These are phyloP conservation scores for Aspergillus sp. DNA, from an alignment of 2,329 filamentous ascomycete genomes.

Conservation along the genomic window DNA sequence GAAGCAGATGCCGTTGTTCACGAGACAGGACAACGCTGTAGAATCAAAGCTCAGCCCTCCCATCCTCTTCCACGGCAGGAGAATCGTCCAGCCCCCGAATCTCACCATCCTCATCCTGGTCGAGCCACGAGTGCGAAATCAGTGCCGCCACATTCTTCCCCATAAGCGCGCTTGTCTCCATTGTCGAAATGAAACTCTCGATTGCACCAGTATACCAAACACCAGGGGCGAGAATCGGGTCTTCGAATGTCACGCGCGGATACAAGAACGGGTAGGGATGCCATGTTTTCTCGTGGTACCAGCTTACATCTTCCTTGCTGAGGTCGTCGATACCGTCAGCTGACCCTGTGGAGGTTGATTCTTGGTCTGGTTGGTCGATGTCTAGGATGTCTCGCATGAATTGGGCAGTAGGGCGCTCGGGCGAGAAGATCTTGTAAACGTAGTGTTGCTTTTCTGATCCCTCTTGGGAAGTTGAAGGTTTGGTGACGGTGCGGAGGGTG, in stretches of 20 bases:
- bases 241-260: conserved; percentile 86
- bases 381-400: conserved; percentile 54
- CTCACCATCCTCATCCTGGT: conserved; percentile 10
- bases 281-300: conserved; percentile 77
- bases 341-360: not conserved
- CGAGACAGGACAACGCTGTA: not conserved
- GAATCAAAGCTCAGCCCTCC: conserved; percentile 12
- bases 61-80: not conserved
- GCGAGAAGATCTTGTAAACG: conserved; percentile 69
- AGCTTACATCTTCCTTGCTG: conserved; percentile 58
- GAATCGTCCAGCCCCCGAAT: conserved; percentile 3
- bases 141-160: conserved; percentile 63
- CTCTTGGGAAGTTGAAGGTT: conserved; percentile 58
- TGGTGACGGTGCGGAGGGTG: conserved; percentile 63
- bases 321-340: conserved; percentile 31
- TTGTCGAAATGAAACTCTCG: conserved; percentile 92
- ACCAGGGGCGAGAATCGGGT: conserved; percentile 60
- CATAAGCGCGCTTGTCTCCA: conserved; percentile 94
- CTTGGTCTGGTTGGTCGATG: conserved; percentile 28
- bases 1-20: not conserved
- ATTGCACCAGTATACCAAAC: conserved; percentile 66
- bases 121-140: conserved; percentile 55
- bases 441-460: conserved; percentile 43
- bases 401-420: conserved; percentile 44
- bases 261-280: conserved; percentile 80